Conservation (phyloP, 2,329 filamentous ascomycete genomes). For the Hymenoscyphus fructigenus region DNA sequence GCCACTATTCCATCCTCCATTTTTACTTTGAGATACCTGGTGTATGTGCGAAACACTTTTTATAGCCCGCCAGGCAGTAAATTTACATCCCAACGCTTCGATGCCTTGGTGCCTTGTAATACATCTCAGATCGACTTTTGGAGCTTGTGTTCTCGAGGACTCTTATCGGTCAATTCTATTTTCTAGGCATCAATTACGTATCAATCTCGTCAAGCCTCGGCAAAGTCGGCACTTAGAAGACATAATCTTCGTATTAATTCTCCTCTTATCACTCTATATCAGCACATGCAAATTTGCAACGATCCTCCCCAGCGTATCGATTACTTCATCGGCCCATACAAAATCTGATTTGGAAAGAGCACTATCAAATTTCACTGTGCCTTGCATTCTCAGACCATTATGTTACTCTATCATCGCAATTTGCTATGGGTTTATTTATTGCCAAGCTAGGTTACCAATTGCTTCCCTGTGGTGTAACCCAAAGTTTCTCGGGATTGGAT, state of each 20-base stretch:
- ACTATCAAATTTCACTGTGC: neutral
- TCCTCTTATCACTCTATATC: neutral
- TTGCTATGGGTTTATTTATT: neutral
- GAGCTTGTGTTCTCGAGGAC: neutral
- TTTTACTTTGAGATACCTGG: neutral
- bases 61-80: neutral
- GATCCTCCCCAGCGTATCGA: neutral
- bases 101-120: too few species aligned
- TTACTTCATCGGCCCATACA: neutral
- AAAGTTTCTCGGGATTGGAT: neutral
- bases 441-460: neutral
- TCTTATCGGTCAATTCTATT: too few species aligned
- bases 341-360: neutral
- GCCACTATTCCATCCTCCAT: too few species aligned
- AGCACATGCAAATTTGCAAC: neutral
- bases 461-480: neutral
- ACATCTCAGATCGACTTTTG: too few species aligned
- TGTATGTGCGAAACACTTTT: neutral
- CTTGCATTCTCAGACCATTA: neutral
- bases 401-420: neutral
- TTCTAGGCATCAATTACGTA: neutral
- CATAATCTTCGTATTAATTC: neutral
- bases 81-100: neutral
- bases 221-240: neutral
- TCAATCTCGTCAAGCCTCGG: neutral